Evolutionary conservation across 2,329 filamentous ascomycete species (phyloP), one percentile per base, ranked within the genome.

Genomic region (Esteya vermicola): DNA sequence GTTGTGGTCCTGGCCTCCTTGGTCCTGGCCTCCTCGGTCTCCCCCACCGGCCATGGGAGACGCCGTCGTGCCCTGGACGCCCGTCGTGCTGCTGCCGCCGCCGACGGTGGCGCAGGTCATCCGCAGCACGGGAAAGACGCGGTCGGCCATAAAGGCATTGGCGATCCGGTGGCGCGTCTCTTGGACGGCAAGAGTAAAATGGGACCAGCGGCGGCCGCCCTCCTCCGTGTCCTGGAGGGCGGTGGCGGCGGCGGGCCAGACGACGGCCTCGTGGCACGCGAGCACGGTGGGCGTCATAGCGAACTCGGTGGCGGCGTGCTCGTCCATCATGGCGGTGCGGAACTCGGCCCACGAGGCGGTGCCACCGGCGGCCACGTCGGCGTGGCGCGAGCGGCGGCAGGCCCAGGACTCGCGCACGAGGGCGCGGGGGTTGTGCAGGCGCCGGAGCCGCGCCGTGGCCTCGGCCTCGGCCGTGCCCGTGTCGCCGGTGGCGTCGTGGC

Each of bases 331-430:
- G 46, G 64, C 66, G 26, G 54, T 55, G 28, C 67, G 62, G 53
- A 85, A 81, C 55, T 85, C 80, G 0, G 59, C 60, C 70, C 76
- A 83, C 34, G 53, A 62, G 9, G 77, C 79, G 1, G 75, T 75
- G 9, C 72, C 68, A 20, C 50, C 50, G 30, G 57, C 58, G 16
- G 62, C 57, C 6, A 55, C 58, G 50, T 79, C 67, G 42, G 61
- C 60, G 53, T 85, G 81, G 32, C 70, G 57, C 52, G 75, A 81
- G 33, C 67, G 67, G 41, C 81, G 68, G 31, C 72, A 72, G 39
- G 68, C 69, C 81, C 81, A 85, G 16, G 63, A 67, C 56, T 81
- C 78, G 25, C 45, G 18, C 20, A 46, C 48, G 16, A 51, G 25
- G n/a, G n/a, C n/a, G n/a, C n/a, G n/a, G n/a, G n/a, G n/a, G n/a